Percentiles rank a stretch among this genome's conserved stretches.
These are phyloP conservation scores for Colletotrichum navitas DNA, from an alignment of 2,329 filamentous ascomycete species.

Conservation along the genomic window DNA sequence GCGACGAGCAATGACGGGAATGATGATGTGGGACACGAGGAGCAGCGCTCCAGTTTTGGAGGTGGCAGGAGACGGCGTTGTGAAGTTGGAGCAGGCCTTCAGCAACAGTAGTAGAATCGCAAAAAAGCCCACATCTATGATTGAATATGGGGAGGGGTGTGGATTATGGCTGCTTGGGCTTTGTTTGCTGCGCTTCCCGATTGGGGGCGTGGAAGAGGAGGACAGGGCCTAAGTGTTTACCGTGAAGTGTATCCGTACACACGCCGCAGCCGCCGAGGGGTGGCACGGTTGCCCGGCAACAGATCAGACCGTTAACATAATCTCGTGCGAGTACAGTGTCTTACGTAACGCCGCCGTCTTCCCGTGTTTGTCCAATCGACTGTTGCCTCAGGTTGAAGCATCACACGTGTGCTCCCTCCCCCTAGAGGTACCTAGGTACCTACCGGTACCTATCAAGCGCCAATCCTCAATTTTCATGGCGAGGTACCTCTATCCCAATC, in stretches of 20 bases:
- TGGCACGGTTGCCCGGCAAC: constrained; percentile 30
- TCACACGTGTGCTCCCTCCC: too few relatives aligned
- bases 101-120: constrained; percentile 8
- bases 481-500: not conserved
- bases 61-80: constrained; percentile 47
- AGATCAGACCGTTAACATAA: not conserved
- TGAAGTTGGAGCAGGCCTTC: constrained; percentile 43
- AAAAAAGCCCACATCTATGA: constrained; percentile 29
- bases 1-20: constrained; percentile 36
- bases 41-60: constrained; percentile 53
- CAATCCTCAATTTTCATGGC: not conserved
- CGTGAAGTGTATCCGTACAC: constrained; percentile 26
- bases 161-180: constrained; percentile 30
- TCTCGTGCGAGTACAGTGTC: fast-evolving
- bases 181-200: constrained; percentile 42
- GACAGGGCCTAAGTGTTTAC: constrained; percentile 30
- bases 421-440: too few relatives aligned
- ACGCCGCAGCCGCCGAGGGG: not conserved
- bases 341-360: not conserved
- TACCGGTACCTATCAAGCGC: not conserved
- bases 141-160: constrained; percentile 42
- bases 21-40: constrained; percentile 49
- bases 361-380: not conserved
- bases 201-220: constrained; percentile 35
- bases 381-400: not conserved